Conservation (phyloP, 2,329 filamentous ascomycete species). For the Remersonia thermophila region DNA sequence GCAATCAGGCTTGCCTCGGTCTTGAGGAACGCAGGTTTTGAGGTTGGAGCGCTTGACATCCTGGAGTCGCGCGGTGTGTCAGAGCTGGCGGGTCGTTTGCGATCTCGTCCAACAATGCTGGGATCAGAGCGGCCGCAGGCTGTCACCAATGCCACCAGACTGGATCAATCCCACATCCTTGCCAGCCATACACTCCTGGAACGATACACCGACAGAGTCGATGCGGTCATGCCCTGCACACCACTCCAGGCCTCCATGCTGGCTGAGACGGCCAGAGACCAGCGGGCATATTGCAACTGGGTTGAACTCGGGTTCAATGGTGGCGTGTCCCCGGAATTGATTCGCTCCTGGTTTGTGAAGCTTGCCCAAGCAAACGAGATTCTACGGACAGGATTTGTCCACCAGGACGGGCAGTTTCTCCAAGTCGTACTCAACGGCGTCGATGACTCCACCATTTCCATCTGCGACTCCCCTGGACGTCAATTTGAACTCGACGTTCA, state of each 20-base stretch:
- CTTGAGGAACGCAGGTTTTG: slow-evolving; percentile 45
- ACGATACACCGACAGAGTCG: slow-evolving; percentile 28
- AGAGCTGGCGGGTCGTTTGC: no score
- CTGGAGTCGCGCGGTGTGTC: slow-evolving; percentile 24
- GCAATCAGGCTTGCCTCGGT: slow-evolving; percentile 45
- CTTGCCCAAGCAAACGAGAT: slow-evolving; percentile 49
- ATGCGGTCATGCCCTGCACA: slow-evolving; percentile 48
- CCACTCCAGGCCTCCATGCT: slow-evolving; percentile 72
- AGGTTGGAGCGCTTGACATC: slow-evolving; percentile 46
- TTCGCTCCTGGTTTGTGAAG: slow-evolving; percentile 37
- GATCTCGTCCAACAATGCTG: no score
- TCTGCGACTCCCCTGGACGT: slow-evolving; percentile 26
- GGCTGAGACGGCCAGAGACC: slow-evolving; percentile 51
- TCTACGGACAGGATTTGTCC: slow-evolving; percentile 60
- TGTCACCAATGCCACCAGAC: no score
- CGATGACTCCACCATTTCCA: slow-evolving; percentile 28
- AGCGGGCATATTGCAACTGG: slow-evolving; percentile 64
- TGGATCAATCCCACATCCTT: no score
- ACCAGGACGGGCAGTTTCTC: slow-evolving; percentile 39
- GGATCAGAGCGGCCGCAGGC: no score
- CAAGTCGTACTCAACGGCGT: slow-evolving; percentile 53
- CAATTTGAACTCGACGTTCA: slow-evolving; percentile 28
- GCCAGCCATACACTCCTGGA: slow-evolving; percentile 6
- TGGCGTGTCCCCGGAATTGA: slow-evolving; percentile 21
- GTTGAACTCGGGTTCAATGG: slow-evolving; percentile 49